Percentiles rank a stretch among this genome's conserved stretches.
phyloP scores from a whole-genome alignment of 257 asterid genomes.

The Haberlea rhodopensis region DNA sequence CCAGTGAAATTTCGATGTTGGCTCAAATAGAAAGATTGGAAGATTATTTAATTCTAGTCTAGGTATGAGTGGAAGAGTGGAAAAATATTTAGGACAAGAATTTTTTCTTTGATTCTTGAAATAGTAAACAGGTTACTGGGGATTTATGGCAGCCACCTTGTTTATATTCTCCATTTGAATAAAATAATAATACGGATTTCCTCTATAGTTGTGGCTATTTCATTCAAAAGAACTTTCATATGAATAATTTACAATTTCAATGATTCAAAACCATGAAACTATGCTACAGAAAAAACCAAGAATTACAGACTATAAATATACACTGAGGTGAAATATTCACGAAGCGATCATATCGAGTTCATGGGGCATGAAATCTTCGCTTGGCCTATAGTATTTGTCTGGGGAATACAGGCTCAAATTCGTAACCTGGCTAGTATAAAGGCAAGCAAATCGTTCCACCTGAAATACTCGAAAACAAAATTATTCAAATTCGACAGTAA shows the following conservation, averaged over 20 bases:
- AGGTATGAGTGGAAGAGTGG: too few relatives aligned
- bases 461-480: slow-evolving; percentile 21
- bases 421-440: slow-evolving; percentile 81
- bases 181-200: too few relatives aligned
- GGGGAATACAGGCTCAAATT: slow-evolving; percentile 88
- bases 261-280: too few relatives aligned
- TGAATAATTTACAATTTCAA: too few relatives aligned
- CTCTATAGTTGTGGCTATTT: background rate
- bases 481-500: background rate
- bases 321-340: slow-evolving; percentile 17
- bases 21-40: background rate
- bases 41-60: background rate
- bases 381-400: slow-evolving; percentile 85
- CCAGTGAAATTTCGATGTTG: background rate
- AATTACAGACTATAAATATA: background rate
- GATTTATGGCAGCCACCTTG: too few relatives aligned
- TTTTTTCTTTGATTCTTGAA: too few relatives aligned
- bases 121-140: too few relatives aligned
- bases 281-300: background rate
- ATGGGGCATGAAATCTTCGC: slow-evolving; percentile 97
- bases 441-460: slow-evolving; percentile 99
- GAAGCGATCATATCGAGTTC: slow-evolving; percentile 64
- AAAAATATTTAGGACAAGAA: too few relatives aligned
- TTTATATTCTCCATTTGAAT: too few relatives aligned
- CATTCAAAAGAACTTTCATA: background rate